A percentile compares a stretch with the other conserved stretches of the same genome.
phyloP scores from a whole-genome alignment of 176 grass and related monocot genomes.

The Tuctoria greenei region DNA sequence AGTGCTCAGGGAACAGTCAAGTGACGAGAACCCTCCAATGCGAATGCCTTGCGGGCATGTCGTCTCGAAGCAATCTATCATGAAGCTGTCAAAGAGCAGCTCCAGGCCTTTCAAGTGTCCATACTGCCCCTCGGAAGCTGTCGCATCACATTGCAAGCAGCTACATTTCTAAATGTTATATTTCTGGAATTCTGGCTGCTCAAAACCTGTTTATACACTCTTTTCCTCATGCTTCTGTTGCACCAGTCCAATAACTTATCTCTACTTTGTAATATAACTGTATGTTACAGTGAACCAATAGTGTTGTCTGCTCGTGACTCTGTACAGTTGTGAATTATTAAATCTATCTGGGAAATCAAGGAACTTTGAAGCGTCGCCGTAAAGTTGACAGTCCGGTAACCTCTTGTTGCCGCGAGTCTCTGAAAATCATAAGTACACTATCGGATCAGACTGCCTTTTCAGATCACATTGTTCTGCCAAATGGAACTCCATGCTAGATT shows the following conservation, averaged over 20 bases:
- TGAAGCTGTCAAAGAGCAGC: conserved; percentile 81
- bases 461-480: background rate
- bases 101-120: conserved; percentile 87
- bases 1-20: conserved; percentile 72
- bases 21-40: conserved; percentile 91
- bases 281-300: conserved; percentile 16
- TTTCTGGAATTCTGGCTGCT: conserved; percentile 3
- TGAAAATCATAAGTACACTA: background rate
- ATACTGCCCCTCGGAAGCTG: conserved; percentile 74
- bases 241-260: conserved; percentile 17
- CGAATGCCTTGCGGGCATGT: conserved; percentile 91
- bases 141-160: conserved; percentile 64
- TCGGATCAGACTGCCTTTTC: background rate
- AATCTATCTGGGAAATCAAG: background rate
- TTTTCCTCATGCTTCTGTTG: conserved; percentile 29
- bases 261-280: conserved; percentile 54
- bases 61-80: conserved; percentile 75
- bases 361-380: background rate
- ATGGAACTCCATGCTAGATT: background rate
- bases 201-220: conserved; percentile 39
- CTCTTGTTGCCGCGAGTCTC: background rate
- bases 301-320: conserved; percentile 32
- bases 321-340: conserved; percentile 37
- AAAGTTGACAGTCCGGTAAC: background rate
- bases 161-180: conserved; percentile 71